Evolutionary conservation across 192 early-diverging fungal genomes (phyloP), one percentile per base, ranked within the genome.

Genomic region (Backusella morwellensis): DNA sequence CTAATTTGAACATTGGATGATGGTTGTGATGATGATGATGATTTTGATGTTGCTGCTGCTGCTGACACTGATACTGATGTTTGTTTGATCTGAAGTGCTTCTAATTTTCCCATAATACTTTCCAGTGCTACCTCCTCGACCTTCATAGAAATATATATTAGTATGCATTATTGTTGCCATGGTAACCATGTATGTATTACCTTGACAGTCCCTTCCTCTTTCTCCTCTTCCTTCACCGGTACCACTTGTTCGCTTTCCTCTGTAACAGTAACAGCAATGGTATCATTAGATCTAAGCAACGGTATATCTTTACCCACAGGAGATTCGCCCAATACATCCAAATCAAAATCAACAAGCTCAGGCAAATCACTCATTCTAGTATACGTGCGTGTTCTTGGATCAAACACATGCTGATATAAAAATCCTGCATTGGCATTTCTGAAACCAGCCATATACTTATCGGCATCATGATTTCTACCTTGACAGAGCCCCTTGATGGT

Each of bases 371-470:
- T 89, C 35, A 98, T 84, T 66, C 87, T 87, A 4, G 86, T 90
- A 72, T 96, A 78, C 0, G 70, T 26, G 19, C 82, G 75, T 2
- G 78, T 56, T 3, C 63, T 63, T 3, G 94, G 92, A 75, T 97
- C 93, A 80, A 92, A 99, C 6, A 99, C 97, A 0, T 93, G 87
- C 72, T 98, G 97, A 79, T 96, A 92, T 59, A 91, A 78, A 83
- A 99, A 99, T 0, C 95, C 96, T 7, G 91, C 81, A 50, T 98
- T 93, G 1, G 98, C 97, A 38, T 89, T 83, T 23, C 77, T 77
- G 71, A 96, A 97, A 7, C 84, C 78, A 1, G 87, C 77, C 36
- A 87, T 85, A 72, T 99, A 99, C n/a, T 88, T 86, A 2, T 85
- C 70, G 0, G 89, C 89, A 0, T 95, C 83, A 36, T 82, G 73